phyloP scores from a whole-genome alignment of 768 basidiomycete species.

The Rhodotorula kratochvilovae region DNA sequence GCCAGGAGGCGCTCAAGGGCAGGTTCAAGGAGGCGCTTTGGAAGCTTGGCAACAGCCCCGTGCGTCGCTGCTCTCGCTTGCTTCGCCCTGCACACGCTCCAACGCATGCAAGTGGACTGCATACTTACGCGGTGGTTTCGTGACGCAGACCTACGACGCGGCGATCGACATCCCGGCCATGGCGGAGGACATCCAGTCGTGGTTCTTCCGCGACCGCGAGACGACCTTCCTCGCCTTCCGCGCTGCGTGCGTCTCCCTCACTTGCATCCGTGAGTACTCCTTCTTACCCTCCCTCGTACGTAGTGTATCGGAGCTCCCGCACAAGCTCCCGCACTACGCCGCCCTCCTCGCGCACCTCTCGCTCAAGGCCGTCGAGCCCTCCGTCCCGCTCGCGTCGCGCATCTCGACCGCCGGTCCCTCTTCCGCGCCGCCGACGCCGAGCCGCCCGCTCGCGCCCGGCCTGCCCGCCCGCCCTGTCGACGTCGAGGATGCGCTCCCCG shows the following conservation, averaged over 20 bases:
- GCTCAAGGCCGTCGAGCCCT: slow-evolving; percentile 8
- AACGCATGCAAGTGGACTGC: no score
- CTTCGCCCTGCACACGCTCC: background rate
- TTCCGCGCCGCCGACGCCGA: background rate
- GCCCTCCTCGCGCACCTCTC: slow-evolving; percentile 65
- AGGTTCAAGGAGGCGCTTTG: slow-evolving; percentile 46
- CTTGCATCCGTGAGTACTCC: background rate
- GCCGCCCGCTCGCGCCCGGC: slow-evolving; percentile 1
- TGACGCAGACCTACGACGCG: slow-evolving; percentile 49
- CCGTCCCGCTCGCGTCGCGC: slow-evolving; percentile 6
- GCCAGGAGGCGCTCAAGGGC: slow-evolving; percentile 39
- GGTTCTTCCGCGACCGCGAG: slow-evolving; percentile 45
- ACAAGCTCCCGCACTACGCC: slow-evolving; percentile 86
- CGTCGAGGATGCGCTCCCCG: background rate
- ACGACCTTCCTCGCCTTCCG: slow-evolving; percentile 48
- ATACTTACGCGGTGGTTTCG: no score
- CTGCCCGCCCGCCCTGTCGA: slow-evolving; percentile 6
- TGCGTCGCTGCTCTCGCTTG: background rate
- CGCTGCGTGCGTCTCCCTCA: slow-evolving; percentile 44
- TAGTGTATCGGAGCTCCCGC: slow-evolving; percentile 71
- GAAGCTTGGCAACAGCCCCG: slow-evolving; percentile 45
- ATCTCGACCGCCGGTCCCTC: slow-evolving; percentile 20
- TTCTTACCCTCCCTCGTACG: background rate
- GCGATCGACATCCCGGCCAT: slow-evolving; percentile 47
- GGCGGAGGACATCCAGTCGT: slow-evolving; percentile 43